Percentiles rank a stretch among this genome's conserved stretches.
Evolutionary conservation across 352 stramenopile species (phyloP).

Genomic region (Sclerospora graminicola): DNA sequence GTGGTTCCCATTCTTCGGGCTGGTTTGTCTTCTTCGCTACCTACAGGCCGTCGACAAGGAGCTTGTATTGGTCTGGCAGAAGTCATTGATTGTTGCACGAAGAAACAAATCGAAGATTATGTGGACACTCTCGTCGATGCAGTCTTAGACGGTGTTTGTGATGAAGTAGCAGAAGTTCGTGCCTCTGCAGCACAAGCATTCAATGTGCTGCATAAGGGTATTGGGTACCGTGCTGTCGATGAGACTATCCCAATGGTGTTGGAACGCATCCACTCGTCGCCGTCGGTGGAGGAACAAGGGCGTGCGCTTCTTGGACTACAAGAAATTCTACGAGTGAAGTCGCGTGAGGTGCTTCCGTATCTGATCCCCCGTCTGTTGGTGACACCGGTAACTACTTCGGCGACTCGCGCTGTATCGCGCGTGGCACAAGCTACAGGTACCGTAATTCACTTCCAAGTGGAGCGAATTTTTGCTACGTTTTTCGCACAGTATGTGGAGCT

Average conservation of each 20-base stretch:
- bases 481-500: slow-evolving; percentile 62
- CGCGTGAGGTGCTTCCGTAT: slow-evolving; percentile 94
- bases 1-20: slow-evolving; percentile 97
- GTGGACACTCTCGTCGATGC: slow-evolving; percentile 94
- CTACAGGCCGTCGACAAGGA: slow-evolving; percentile 79
- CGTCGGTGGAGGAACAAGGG: slow-evolving; percentile 40
- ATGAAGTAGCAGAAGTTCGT: slow-evolving; percentile 85
- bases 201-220: slow-evolving; percentile 92
- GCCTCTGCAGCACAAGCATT: slow-evolving; percentile 94
- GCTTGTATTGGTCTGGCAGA: slow-evolving; percentile 97
- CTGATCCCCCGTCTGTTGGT: slow-evolving; percentile 94
- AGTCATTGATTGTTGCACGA: slow-evolving; percentile 95
- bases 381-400: slow-evolving; percentile 83
- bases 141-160: slow-evolving; percentile 96
- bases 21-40: slow-evolving; percentile 72
- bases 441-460: slow-evolving; percentile 94
- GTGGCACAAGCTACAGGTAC: slow-evolving; percentile 90
- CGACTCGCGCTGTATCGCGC: slow-evolving; percentile 86
- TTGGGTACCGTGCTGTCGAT: slow-evolving; percentile 94
- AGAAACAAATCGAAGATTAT: slow-evolving; percentile 94
- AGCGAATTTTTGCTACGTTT: slow-evolving; percentile 87
- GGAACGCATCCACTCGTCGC: slow-evolving; percentile 80
- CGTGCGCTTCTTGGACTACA: slow-evolving; percentile 94
- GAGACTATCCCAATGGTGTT: slow-evolving; percentile 96
- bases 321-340: slow-evolving; percentile 94